phyloP scores from a whole-genome alignment of 1,284 basidiomycete genomes.

The Malassezia caprae region DNA sequence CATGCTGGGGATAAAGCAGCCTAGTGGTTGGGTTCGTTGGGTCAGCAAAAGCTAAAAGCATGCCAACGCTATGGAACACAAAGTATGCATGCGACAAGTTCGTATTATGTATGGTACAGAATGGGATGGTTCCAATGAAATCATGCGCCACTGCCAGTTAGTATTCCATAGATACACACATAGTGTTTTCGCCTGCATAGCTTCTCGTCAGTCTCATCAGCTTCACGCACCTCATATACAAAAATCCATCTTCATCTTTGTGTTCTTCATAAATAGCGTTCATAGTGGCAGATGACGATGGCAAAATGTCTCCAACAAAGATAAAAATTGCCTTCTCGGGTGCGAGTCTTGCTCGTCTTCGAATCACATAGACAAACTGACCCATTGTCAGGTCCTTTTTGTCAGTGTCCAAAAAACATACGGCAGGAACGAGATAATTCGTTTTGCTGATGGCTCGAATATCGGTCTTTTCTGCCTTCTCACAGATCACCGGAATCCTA shows the following conservation, averaged over 20 bases:
- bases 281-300: conserved; percentile 96
- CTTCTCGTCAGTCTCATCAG: conserved; percentile 3
- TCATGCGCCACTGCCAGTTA: not conserved
- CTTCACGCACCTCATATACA: conserved; percentile 24
- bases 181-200: conserved; percentile 45
- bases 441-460: conserved; percentile 99
- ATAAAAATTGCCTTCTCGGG: conserved; percentile 76
- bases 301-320: conserved; percentile 75
- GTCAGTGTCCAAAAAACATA: conserved; percentile 1
- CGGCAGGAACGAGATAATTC: conserved; percentile 95
- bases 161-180: conserved; percentile 9
- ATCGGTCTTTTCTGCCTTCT: conserved; percentile 97
- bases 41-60: not conserved
- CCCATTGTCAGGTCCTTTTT: conserved; percentile 78
- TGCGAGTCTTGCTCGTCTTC: conserved; percentile 98
- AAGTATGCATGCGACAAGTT: not conserved
- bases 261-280: conserved; percentile 98
- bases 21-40: not conserved
- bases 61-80: not conserved
- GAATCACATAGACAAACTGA: conserved; percentile 97
- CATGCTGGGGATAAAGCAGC: not conserved
- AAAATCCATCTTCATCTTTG: conserved; percentile 49
- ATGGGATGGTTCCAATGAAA: not conserved
- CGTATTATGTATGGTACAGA: not conserved
- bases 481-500: conserved; percentile 97